Evolutionary conservation across 371 early-diverging fungal genomes (phyloP).

Genomic region (Nematocida sp.): DNA sequence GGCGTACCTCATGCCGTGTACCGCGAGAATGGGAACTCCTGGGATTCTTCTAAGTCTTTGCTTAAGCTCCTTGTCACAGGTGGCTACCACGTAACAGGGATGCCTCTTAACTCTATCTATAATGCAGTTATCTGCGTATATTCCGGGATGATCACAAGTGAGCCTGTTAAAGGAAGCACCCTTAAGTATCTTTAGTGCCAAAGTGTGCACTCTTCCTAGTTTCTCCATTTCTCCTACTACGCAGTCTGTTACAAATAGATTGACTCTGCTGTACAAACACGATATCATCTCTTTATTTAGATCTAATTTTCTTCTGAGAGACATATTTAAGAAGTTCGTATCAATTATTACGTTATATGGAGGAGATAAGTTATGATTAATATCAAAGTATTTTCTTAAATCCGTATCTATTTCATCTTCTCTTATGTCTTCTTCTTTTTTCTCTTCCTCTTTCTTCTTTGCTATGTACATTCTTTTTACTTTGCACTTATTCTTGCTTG

Average conservation of each 20-base stretch:
- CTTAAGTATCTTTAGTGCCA: conserved; percentile 72
- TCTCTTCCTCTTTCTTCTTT: conserved; percentile 1
- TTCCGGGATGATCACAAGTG: conserved; percentile 94
- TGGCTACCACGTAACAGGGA: conserved; percentile 96
- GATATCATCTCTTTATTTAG: conserved; percentile 92
- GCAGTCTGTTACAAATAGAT: conserved; percentile 96
- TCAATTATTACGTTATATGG: conserved; percentile 96
- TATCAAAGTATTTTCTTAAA: conserved; percentile 70
- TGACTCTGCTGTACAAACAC: conserved; percentile 75
- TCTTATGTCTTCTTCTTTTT: conserved; percentile 26
- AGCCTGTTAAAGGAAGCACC: conserved; percentile 72
- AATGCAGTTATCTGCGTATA: conserved; percentile 99
- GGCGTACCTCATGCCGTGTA: conserved; percentile 78
- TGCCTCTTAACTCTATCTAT: conserved; percentile 87
- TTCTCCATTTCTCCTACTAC: conserved; percentile 98
- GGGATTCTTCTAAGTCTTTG: conserved; percentile 90
- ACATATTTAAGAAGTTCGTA: conserved; percentile 99
- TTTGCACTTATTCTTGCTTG: conserved; percentile 22
- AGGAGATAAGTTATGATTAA: conserved; percentile 88
- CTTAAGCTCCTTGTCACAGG: conserved; percentile 94
- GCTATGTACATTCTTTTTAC: conserved; percentile 40
- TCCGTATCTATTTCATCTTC: conserved; percentile 55
- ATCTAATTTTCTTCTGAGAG: conserved; percentile 95
- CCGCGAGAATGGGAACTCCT: conserved; percentile 97
- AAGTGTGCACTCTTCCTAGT: conserved; percentile 86